phyloP scores from a whole-genome alignment of 768 basidiomycete species.

The Kwoniella sp. region DNA sequence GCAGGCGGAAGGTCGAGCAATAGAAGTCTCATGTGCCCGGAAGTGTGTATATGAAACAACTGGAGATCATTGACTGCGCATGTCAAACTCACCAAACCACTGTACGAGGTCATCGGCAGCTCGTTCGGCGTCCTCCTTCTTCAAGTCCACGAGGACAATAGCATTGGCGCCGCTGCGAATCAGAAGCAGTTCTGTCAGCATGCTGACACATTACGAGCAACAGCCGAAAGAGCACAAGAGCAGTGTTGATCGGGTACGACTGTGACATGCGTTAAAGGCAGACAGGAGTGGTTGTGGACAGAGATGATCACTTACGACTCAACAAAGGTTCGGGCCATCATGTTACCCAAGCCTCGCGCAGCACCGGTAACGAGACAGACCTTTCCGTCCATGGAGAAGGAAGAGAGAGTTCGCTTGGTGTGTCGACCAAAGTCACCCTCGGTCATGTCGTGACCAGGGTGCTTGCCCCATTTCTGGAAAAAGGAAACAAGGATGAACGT shows the following conservation, averaged over 20 bases:
- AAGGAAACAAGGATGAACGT: not conserved
- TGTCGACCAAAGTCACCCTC: slow-evolving; percentile 55
- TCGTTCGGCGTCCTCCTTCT: slow-evolving; percentile 66
- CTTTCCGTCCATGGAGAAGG: slow-evolving; percentile 72
- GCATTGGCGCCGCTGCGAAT: slow-evolving; percentile 71
- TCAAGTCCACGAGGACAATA: slow-evolving; percentile 79
- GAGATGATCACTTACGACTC: slow-evolving; percentile 66
- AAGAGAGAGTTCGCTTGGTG: slow-evolving; percentile 63
- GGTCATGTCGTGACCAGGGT: slow-evolving; percentile 51
- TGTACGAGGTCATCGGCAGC: slow-evolving; percentile 70
- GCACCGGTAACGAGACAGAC: slow-evolving; percentile 92
- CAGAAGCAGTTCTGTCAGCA: not conserved
- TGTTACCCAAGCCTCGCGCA: slow-evolving; percentile 84
- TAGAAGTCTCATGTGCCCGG: no score
- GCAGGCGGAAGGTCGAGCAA: no score
- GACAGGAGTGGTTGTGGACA: not conserved
- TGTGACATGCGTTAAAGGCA: not conserved
- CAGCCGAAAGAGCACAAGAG: not conserved
- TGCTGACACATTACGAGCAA: not conserved
- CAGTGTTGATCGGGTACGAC: not conserved
- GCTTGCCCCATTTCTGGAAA: slow-evolving; percentile 23
- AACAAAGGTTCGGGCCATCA: slow-evolving; percentile 87
- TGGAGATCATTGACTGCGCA: not conserved
- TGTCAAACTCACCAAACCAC: slow-evolving; percentile 60
- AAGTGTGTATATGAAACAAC: no score